Conservation (phyloP, 2,329 filamentous ascomycete species). For the Trichoderma cornu-damae region DNA sequence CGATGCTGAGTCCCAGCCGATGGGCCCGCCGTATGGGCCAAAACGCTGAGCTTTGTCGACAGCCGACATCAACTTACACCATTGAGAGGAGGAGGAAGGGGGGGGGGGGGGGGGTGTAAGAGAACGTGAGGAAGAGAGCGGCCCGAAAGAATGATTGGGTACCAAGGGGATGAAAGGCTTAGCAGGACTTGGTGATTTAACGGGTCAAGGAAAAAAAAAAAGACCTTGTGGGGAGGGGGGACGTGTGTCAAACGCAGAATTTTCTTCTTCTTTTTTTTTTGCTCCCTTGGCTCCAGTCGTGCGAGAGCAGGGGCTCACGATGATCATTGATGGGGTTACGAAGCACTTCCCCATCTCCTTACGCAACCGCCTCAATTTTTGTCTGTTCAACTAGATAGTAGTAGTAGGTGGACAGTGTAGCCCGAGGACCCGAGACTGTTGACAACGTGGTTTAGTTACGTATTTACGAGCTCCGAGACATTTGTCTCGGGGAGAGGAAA, state of each 20-base stretch:
- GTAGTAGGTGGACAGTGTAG: not conserved
- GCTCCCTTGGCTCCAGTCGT: not conserved
- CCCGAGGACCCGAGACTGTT: too few species aligned
- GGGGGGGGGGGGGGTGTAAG: not conserved
- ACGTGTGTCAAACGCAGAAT: slow-evolving; percentile 3
- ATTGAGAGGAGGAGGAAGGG: not conserved
- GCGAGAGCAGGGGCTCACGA: not conserved
- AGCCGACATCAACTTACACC: not conserved
- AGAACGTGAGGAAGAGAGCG: not conserved
- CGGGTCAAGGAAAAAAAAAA: not conserved
- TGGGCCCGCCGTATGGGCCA: slow-evolving; percentile 8
- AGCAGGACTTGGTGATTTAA: not conserved
- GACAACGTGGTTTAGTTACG: too few species aligned
- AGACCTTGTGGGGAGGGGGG: slow-evolving; percentile 9
- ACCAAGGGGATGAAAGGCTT: not conserved
- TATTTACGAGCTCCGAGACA: not conserved
- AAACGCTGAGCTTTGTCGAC: not conserved
- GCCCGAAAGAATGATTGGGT: slow-evolving; percentile 8
- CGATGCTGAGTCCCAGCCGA: slow-evolving; percentile 15
- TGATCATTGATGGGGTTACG: not conserved
- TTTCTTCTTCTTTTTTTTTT: not conserved
- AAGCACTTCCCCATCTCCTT: too few species aligned
- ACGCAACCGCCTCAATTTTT: not conserved
- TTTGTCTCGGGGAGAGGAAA: not conserved
- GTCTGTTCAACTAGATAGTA: not conserved